phyloP scores from a whole-genome alignment of 371 early-diverging fungal genomes.

The Zychaea mexicana region DNA sequence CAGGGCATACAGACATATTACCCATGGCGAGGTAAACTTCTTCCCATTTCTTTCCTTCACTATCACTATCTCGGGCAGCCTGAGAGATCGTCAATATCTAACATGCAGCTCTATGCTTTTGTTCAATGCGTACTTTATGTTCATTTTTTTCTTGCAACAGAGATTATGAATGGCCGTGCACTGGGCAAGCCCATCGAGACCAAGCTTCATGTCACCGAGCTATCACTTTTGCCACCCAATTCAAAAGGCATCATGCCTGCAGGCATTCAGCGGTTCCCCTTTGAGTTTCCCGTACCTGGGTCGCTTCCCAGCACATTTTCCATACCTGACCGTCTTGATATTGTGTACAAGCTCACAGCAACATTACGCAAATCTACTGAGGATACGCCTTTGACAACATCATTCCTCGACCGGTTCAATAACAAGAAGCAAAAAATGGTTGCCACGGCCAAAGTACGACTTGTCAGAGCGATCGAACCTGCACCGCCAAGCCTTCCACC shows the following conservation, averaged over 20 bases:
- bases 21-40: constrained; percentile 41
- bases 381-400: not conserved
- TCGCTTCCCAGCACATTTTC: constrained; percentile 28
- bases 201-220: constrained; percentile 31
- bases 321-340: constrained; percentile 35
- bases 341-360: constrained; percentile 32
- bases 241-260: constrained; percentile 39
- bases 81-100: too few relatives aligned
- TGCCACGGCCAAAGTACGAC: constrained; percentile 8
- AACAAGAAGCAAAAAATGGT: constrained; percentile 8
- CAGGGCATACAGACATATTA: constrained; percentile 37
- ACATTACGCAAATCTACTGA: constrained; percentile 10
- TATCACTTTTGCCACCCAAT: constrained; percentile 39
- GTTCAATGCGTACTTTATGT: not conserved
- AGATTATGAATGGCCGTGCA: constrained; percentile 24
- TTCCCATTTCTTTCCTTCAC: too few relatives aligned
- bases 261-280: constrained; percentile 44
- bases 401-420: constrained; percentile 10
- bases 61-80: too few relatives aligned
- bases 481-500: not conserved
- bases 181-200: constrained; percentile 30
- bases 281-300: constrained; percentile 44
- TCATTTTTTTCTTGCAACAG: constrained; percentile 11
- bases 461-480: constrained; percentile 11
- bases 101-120: too few relatives aligned